A percentile compares a stretch with the other conserved stretches of the same genome.
These are phyloP conservation scores for Lipomyces starkeyi DNA, from an alignment of 805 yeast species.

Conservation along the genomic window DNA sequence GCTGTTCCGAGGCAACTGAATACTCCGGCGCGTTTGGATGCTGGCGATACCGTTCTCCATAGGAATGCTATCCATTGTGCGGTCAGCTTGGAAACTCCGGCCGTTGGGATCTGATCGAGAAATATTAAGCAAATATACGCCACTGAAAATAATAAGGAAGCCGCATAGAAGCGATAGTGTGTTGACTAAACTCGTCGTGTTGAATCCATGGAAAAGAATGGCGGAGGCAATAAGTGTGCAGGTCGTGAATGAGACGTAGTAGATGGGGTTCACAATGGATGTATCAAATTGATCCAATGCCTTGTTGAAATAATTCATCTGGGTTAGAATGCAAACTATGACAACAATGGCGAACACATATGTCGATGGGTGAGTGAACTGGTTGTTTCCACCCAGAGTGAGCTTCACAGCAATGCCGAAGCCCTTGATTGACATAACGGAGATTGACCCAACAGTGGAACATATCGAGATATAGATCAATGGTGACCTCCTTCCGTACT, in stretches of 20 bases:
- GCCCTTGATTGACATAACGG: constrained; percentile 91
- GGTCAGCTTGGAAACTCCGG: constrained; percentile 31
- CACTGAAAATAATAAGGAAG: constrained; percentile 83
- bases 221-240: constrained; percentile 86
- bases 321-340: constrained; percentile 80
- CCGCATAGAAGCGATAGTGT: constrained; percentile 83
- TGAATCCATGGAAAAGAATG: constrained; percentile 83
- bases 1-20: constrained; percentile 61
- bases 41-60: constrained; percentile 85
- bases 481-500: constrained; percentile 79
- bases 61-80: constrained; percentile 71
- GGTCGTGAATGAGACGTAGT: constrained; percentile 90
- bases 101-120: constrained; percentile 57
- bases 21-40: constrained; percentile 74
- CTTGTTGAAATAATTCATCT: constrained; percentile 92
- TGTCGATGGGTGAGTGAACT: constrained; percentile 82
- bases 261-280: constrained; percentile 86
- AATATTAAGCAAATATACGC: constrained; percentile 81
- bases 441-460: constrained; percentile 86
- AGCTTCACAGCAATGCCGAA: constrained; percentile 90
- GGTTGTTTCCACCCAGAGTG: constrained; percentile 84
- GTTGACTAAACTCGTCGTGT: constrained; percentile 79
- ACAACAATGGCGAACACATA: constrained; percentile 81
- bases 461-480: constrained; percentile 90
- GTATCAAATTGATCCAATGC: constrained; percentile 94